A percentile compares a stretch with the other conserved stretches of the same genome.
These are phyloP conservation scores for Mycena galericulata DNA, from an alignment of 768 basidiomycete species.

Conservation along the genomic window DNA sequence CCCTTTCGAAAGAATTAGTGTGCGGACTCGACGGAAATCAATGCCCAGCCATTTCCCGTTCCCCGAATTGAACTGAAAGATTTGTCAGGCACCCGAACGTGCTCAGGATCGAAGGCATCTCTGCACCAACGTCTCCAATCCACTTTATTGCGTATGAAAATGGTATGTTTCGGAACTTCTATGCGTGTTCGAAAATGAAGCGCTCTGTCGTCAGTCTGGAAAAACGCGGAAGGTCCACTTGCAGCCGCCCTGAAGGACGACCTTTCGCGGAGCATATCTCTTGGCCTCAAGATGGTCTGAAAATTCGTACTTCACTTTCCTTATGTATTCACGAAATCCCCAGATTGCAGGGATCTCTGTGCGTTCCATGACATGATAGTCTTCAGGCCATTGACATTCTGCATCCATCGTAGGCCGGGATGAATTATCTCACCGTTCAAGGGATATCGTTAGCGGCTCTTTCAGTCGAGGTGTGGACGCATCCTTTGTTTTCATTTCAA, in stretches of 20 bases:
- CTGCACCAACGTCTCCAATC: not conserved
- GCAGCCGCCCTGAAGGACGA: slow-evolving; percentile 9
- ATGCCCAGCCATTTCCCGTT: too few relatives aligned
- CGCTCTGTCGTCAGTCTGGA: not conserved
- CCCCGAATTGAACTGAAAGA: too few relatives aligned
- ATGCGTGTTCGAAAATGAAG: not conserved
- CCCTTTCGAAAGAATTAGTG: not conserved
- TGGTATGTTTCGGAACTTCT: not conserved
- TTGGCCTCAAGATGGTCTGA: slow-evolving; percentile 7
- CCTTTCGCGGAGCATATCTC: not conserved
- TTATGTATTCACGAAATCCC: too few relatives aligned
- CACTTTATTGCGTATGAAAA: slow-evolving; percentile 16
- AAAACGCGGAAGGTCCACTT: slow-evolving; percentile 9
- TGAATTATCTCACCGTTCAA: slow-evolving; percentile 3
- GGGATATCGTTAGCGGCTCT: not conserved
- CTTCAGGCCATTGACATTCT: not conserved
- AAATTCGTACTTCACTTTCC: not conserved
- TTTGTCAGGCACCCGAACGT: slow-evolving; percentile 4
- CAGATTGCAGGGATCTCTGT: slow-evolving; percentile 14
- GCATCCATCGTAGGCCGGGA: not conserved
- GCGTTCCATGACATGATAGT: not conserved
- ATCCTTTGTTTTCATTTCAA: not conserved
- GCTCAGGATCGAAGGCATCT: not conserved
- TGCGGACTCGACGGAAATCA: not conserved
- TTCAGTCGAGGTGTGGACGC: not conserved